These are phyloP conservation scores for Mollisiaceae sp. DNA, from an alignment of 2,329 filamentous ascomycete species.

Conservation along the genomic window DNA sequence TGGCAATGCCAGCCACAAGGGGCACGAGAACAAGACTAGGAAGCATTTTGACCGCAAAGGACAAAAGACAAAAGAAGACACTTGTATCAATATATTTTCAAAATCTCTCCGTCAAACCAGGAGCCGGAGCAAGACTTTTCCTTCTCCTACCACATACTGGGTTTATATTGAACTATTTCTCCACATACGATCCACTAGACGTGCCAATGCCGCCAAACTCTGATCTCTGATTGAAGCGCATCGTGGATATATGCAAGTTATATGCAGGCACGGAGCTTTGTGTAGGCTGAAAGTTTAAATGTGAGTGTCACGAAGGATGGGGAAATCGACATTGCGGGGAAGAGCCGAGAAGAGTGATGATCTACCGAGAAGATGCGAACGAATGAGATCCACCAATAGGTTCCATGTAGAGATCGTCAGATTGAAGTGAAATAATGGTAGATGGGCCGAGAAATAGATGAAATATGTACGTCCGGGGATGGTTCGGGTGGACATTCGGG, in stretches of 20 bases:
- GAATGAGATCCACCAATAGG: conserved; percentile 4
- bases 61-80: background rate
- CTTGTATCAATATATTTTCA: background rate
- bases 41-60: conserved; percentile 10
- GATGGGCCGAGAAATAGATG: background rate
- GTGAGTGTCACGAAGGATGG: background rate
- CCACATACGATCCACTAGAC: background rate
- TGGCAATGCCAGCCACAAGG: conserved; percentile 27
- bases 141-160: background rate
- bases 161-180: background rate
- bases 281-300: conserved; percentile 4
- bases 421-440: background rate
- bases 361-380: conserved; percentile 1
- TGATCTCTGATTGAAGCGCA: conserved; percentile 16
- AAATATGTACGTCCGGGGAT: background rate
- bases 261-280: conserved; percentile 7
- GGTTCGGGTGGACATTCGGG: background rate
- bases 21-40: conserved; percentile 10
- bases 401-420: background rate
- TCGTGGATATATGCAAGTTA: conserved; percentile 13
- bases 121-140: background rate
- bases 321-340: background rate
- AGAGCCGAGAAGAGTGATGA: conserved; percentile 5
- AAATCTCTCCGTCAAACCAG: background rate
- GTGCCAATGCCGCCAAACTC: background rate